Percentiles rank a stretch among this genome's conserved stretches.
Evolutionary conservation across 768 basidiomycete species (phyloP).

Genomic region (Pseudohyphozyma bogoriensis): DNA sequence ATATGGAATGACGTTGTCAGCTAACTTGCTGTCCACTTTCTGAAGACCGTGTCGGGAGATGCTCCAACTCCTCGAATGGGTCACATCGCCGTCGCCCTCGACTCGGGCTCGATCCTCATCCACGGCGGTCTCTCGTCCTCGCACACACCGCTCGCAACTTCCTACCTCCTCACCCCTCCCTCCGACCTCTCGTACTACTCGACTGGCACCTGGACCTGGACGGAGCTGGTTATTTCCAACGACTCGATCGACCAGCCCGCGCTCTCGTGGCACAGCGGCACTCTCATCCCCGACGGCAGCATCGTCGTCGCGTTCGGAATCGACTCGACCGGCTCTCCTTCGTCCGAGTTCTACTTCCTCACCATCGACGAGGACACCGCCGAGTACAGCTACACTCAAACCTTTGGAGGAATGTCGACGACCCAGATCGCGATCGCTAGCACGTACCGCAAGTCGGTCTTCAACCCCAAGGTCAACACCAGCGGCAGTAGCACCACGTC

Average conservation of each 20-base stretch:
- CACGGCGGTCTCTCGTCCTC: conserved; percentile 21
- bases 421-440: not conserved
- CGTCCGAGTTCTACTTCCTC: conserved; percentile 24
- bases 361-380: conserved; percentile 10
- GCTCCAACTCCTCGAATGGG: conserved; percentile 25
- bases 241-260: conserved; percentile 11
- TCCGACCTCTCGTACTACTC: not conserved
- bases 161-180: conserved; percentile 14
- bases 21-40: not conserved
- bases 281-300: not conserved
- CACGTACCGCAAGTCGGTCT: not conserved
- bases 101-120: conserved; percentile 19
- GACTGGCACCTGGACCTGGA: conserved; percentile 16
- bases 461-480: conserved; percentile 13
- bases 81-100: conserved; percentile 15
- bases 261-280: conserved; percentile 25
- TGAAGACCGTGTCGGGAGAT: not conserved
- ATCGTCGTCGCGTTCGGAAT: conserved; percentile 30
- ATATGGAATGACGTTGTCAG: not conserved
- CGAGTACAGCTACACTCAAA: conserved; percentile 13
- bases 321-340: conserved; percentile 3
- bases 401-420: conserved; percentile 5
- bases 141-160: conserved; percentile 5
- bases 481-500: not conserved
- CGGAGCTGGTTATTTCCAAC: conserved; percentile 3